Evolutionary conservation across 805 yeast species (phyloP).

Genomic region (Torulaspora indica): DNA sequence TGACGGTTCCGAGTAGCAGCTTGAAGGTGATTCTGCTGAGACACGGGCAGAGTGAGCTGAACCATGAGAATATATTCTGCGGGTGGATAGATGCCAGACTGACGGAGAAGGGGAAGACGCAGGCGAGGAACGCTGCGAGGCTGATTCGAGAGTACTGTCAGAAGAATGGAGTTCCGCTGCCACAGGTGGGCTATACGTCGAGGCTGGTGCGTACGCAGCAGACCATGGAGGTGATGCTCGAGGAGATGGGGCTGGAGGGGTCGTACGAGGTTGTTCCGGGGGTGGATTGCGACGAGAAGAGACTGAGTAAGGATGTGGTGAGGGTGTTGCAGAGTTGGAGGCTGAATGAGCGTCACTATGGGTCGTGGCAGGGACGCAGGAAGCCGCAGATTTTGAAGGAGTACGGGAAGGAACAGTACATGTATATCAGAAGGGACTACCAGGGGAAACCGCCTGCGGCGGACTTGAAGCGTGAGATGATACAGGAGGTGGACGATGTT

Average conservation of each 20-base stretch:
- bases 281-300: slow-evolving; percentile 7
- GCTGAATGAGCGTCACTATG: slow-evolving; percentile 80
- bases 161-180: slow-evolving; percentile 32
- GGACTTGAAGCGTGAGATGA: slow-evolving; percentile 34
- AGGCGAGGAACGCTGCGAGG: slow-evolving; percentile 62
- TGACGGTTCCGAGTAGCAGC: slow-evolving; percentile 19
- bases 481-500: slow-evolving; percentile 39
- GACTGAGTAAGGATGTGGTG: slow-evolving; percentile 43
- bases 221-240: slow-evolving; percentile 64
- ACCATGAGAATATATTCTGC: slow-evolving; percentile 69
- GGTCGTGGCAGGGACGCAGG: slow-evolving; percentile 72
- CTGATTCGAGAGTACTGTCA: slow-evolving; percentile 44
- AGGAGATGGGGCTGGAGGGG: slow-evolving; percentile 38
- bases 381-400: slow-evolving; percentile 60
- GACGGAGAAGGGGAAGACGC: slow-evolving; percentile 61
- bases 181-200: slow-evolving; percentile 65
- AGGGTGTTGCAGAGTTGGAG: slow-evolving; percentile 68
- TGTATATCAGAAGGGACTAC: slow-evolving; percentile 74
- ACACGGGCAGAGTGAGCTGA: slow-evolving; percentile 82
- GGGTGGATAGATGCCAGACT: slow-evolving; percentile 81
- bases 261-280: slow-evolving; percentile 24
- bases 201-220: slow-evolving; percentile 68
- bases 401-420: slow-evolving; percentile 70
- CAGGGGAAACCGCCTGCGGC: slow-evolving; percentile 62
- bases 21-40: slow-evolving; percentile 47